These are phyloP conservation scores for Blepharisma stoltei DNA, from an alignment of 73 alveolate genomes.

Conservation along the genomic window DNA sequence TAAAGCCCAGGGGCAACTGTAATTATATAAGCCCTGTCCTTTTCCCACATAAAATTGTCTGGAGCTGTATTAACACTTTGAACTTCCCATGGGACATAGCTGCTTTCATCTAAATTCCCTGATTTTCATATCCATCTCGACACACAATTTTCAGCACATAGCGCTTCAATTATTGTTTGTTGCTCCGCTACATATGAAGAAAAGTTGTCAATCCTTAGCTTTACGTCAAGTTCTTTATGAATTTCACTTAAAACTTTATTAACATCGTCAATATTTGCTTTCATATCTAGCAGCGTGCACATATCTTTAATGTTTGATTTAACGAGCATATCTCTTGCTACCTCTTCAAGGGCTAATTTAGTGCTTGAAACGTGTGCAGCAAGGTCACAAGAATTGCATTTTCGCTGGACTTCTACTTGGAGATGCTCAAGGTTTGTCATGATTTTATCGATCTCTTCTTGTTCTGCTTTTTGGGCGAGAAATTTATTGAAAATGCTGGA, in stretches of 20 bases:
- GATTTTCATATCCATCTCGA: constrained; percentile 97
- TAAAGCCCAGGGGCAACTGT: constrained; percentile 96
- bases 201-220: constrained; percentile 57
- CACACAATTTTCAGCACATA: constrained; percentile 88
- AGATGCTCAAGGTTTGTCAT: neutral
- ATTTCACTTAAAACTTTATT: constrained; percentile 69
- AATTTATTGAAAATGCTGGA: neutral
- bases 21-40: constrained; percentile 77
- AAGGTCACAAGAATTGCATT: constrained; percentile 19
- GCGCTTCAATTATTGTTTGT: constrained; percentile 83
- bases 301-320: constrained; percentile 80
- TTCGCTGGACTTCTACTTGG: neutral
- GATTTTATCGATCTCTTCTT: constrained; percentile 2
- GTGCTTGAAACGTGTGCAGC: neutral
- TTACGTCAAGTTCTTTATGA: constrained; percentile 72
- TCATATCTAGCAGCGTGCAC: constrained; percentile 63
- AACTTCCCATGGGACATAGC: constrained; percentile 94
- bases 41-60: constrained; percentile 96
- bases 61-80: constrained; percentile 92
- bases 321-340: constrained; percentile 73
- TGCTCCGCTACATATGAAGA: constrained; percentile 63
- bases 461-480: neutral
- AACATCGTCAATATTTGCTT: constrained; percentile 73
- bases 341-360: constrained; percentile 53
- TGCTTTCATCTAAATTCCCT: constrained; percentile 77